These are phyloP conservation scores for Cicer pinnatifidum DNA, from an alignment of 306 rosid genomes.

Conservation along the genomic window DNA sequence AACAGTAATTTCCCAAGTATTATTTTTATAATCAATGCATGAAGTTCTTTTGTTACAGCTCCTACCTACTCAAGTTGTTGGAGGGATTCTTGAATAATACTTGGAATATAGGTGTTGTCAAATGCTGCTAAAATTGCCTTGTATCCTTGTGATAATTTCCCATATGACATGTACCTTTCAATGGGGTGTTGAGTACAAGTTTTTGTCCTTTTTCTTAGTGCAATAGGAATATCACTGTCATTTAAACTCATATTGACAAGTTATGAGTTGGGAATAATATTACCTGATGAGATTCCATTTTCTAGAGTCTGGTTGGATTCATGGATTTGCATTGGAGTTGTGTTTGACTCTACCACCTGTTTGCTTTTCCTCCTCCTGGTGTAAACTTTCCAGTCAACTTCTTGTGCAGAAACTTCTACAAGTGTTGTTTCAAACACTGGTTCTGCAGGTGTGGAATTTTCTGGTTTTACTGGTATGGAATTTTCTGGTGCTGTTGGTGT, in stretches of 20 bases:
- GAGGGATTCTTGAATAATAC: background rate
- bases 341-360: background rate
- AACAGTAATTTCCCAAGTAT: background rate
- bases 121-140: background rate
- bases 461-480: no score
- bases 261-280: background rate
- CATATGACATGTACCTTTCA: no score
- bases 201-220: no score
- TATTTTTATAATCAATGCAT: background rate
- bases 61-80: background rate
- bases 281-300: background rate
- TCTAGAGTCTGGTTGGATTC: background rate
- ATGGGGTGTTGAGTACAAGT: no score
- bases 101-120: background rate
- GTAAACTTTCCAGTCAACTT: background rate
- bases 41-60: background rate
- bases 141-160: no score
- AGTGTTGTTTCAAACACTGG: background rate
- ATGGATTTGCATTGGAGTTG: background rate
- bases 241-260: background rate
- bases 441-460: no score
- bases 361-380: background rate
- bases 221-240: no score
- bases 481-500: no score
- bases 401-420: background rate